Conservation (phyloP, 2,329 filamentous ascomycete species). For the Hyphodiscus sp. region DNA sequence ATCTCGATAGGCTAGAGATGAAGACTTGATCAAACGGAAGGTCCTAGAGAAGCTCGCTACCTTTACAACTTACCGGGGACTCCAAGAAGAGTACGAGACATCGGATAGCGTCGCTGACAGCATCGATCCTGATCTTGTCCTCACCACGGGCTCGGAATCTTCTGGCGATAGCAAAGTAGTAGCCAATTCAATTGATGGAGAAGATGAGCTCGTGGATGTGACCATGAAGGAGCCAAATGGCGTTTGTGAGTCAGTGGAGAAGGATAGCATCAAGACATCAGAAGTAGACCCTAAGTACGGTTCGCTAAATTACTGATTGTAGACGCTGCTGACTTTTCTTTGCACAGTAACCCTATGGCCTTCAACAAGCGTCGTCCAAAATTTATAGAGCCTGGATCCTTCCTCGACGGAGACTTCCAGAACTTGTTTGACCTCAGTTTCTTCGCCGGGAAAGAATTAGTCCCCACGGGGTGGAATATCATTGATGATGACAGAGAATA, state of each 20-base stretch:
- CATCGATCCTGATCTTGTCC: constrained; percentile 61
- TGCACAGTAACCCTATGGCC: constrained; percentile 8
- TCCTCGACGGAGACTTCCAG: constrained; percentile 57
- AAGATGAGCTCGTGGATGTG: constrained; percentile 87
- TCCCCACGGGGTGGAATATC: constrained; percentile 65
- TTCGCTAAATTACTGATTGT: not conserved
- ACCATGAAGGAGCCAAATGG: constrained; percentile 63
- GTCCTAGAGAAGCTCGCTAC: constrained; percentile 69
- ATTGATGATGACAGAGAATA: constrained; percentile 53
- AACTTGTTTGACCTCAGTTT: constrained; percentile 74
- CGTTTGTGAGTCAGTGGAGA: constrained; percentile 5
- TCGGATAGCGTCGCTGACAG: constrained; percentile 41
- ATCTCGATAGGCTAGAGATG: constrained; percentile 38
- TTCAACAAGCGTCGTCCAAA: constrained; percentile 36
- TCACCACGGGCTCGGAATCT: constrained; percentile 59
- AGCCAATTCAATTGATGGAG: constrained; percentile 74
- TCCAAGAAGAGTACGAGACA: constrained; percentile 35
- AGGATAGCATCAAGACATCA: not conserved
- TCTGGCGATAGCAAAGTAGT: constrained; percentile 65
- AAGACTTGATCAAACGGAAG: constrained; percentile 73
- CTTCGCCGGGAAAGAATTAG: constrained; percentile 46
- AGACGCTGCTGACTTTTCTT: not conserved
- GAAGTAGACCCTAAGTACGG: constrained; percentile 1
- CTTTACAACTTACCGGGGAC: constrained; percentile 64
- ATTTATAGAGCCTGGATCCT: constrained; percentile 47